Base-by-base conservation (phyloP, 192 early-diverging fungal species). In the Dissophora globulifera region DNA sequence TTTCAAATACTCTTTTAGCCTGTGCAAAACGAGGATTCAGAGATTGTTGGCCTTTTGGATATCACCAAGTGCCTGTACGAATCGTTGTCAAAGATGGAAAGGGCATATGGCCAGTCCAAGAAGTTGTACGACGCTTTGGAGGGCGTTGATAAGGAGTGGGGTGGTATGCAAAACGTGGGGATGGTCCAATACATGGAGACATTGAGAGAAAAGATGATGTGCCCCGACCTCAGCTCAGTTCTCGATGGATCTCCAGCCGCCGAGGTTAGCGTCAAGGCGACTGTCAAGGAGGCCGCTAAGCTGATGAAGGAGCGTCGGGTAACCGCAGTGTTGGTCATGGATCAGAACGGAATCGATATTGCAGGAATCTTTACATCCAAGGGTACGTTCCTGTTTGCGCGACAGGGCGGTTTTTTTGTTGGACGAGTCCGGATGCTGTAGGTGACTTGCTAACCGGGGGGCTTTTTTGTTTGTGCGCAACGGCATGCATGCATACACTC, bases 311-410 rank as follows among this genome's bases (percentile, higher is more conserved):
- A 85, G 22, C 79, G 79, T 55, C 90, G 86, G 41, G 90, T 90
- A 35, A 93, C 93, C 2, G 91, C 93, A 51, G 88, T 89, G 2
- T 80, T 93, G 58, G 89, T 94, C 16, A 88, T 91, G 33, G 89
- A 92, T 59, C 88, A 88, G 35, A 78, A 86, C 40, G 62, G 81
- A 40, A 49, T 76, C 7, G 87, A 83, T 20, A 84, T 97, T 48
- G 89, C 92, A 11, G 95, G 95, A 58, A 97, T 97, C 59, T 96
- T 97, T 78, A 97, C 95, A 19, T 92, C 90, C 78, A 94, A 89
- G 42, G 72, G 69, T 74, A 64, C 27, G 55, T 40, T 38, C 10
- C 32, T 46, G 20, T 20, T 40, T 40, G 38, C n/a, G n/a, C n/a
- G n/a, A n/a, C n/a, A n/a, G n/a, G n/a, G n/a, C n/a, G n/a, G n/a